Conservation (phyloP, 2,329 filamentous ascomycete genomes). For the Fusarium keratoplasticum region DNA sequence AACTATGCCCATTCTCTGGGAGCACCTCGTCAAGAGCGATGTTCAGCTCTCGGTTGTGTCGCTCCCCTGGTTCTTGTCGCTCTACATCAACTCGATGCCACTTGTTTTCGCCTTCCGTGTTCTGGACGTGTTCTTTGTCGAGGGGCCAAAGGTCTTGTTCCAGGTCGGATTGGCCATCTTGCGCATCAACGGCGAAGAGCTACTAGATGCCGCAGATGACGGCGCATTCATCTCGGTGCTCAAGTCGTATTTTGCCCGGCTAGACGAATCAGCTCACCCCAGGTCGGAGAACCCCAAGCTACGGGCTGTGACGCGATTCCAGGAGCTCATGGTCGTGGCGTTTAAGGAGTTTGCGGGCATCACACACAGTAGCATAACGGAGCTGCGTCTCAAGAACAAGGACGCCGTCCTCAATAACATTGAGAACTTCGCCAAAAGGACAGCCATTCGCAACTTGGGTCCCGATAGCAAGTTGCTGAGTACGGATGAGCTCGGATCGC, state of each 20-base stretch:
- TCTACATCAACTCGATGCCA: constrained; percentile 99
- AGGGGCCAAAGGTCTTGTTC: constrained; percentile 96
- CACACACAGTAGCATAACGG: constrained; percentile 91
- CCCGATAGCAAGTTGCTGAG: constrained; percentile 94
- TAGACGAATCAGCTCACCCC: constrained; percentile 96
- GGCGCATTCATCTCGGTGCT: constrained; percentile 96
- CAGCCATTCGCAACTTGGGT: constrained; percentile 93
- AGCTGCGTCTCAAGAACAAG: constrained; percentile 92
- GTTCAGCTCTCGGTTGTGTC: constrained; percentile 98
- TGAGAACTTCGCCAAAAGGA: constrained; percentile 96
- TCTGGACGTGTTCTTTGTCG: constrained; percentile 96
- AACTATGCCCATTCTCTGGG: constrained; percentile 98
- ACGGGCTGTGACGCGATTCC: constrained; percentile 92
- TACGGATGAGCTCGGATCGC: constrained; percentile 84
- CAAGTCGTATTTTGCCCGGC: constrained; percentile 91
- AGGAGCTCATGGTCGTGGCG: constrained; percentile 98
- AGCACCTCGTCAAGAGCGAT: constrained; percentile 96
- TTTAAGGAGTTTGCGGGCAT: constrained; percentile 98
- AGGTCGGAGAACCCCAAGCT: constrained; percentile 96
- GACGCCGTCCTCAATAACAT: constrained; percentile 94
- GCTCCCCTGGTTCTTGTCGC: constrained; percentile 95
- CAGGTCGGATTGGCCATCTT: constrained; percentile 97
- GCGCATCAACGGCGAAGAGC: constrained; percentile 94
- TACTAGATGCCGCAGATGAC: constrained; percentile 92
- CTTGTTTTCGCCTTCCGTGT: constrained; percentile 97